Base-by-base conservation (phyloP, 805 yeast species). In the Wickerhamomyces queroliae region DNA sequence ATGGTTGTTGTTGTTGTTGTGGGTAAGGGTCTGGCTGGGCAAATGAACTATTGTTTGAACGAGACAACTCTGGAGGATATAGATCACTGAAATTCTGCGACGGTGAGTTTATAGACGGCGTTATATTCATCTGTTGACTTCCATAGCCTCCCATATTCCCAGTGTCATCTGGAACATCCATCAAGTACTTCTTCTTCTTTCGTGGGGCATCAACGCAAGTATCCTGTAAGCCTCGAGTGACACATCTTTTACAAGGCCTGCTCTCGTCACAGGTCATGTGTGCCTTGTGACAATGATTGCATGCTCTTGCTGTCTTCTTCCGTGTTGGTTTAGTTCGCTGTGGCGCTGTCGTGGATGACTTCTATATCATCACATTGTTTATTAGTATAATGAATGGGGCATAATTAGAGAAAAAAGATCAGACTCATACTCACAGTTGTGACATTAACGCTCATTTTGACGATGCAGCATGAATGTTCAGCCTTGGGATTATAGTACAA, bases 151-250 rank as follows among this genome's bases (percentile, higher is more conserved):
- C 25, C 19, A 12, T 21, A 18, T 4, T 11, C 15, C 28, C 39
- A 4, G 31, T 3, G 4, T 45, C 52, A 17, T 62, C 65, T 1
- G 78, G 76, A 4, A 74, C 76, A 42, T 82, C 93, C 23, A 75
- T 67, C 39, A 90, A 60, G 48, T 90, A 90, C 59, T 91, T 91
- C 63, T 85, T 84, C 46, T 77, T 70, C 61, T 88, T 89, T 35
- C 98, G 66, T 3, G 93, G 93, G 5, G 96, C 96, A 63, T 93
- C 97, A 24, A 76, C 76, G 63, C 98, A 91, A 0, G 85, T 69
- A 13, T 66, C 73, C 2, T 70, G 73, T 13, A 88, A 62, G 0
- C 90, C 91, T 52, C 88, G 70, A 22, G 68, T 69, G 3, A 83
- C 58, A 59, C 99, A 91, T 36, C 96, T 61, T 39, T 72, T 71